These are phyloP conservation scores for Lasiosphaeria ovina DNA, from an alignment of 495 filamentous ascomycete genomes.

Conservation along the genomic window DNA sequence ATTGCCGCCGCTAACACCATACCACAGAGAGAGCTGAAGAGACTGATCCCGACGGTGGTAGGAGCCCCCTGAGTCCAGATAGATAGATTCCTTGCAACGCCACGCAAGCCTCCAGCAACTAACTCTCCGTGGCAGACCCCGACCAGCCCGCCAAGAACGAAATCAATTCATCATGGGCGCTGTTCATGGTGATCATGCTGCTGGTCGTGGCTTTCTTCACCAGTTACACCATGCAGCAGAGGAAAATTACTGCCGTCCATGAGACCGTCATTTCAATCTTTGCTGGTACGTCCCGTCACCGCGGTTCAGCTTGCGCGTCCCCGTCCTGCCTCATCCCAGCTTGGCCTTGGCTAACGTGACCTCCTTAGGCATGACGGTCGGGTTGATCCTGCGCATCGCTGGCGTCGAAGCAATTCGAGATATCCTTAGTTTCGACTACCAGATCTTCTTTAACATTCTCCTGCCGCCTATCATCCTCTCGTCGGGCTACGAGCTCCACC, in stretches of 20 bases:
- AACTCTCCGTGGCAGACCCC: slow-evolving; percentile 33
- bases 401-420: slow-evolving; percentile 77
- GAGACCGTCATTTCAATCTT: slow-evolving; percentile 98
- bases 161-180: slow-evolving; percentile 90
- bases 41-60: slow-evolving; percentile 47
- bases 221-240: slow-evolving; percentile 92
- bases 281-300: slow-evolving; percentile 61
- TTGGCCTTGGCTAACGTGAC: slow-evolving; percentile 11
- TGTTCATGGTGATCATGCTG: slow-evolving; percentile 92
- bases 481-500: slow-evolving; percentile 95
- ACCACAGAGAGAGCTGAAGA: slow-evolving; percentile 50
- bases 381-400: slow-evolving; percentile 79
- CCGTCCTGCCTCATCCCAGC: background rate
- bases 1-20: slow-evolving; percentile 20
- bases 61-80: background rate
- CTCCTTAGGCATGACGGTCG: slow-evolving; percentile 84
- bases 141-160: slow-evolving; percentile 66
- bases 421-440: slow-evolving; percentile 92
- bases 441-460: slow-evolving; percentile 98
- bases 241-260: slow-evolving; percentile 94
- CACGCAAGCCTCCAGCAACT: slow-evolving; percentile 9
- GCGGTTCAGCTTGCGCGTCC: background rate
- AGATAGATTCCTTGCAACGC: too few species aligned
- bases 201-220: slow-evolving; percentile 93
- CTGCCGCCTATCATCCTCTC: slow-evolving; percentile 96